phyloP scores from a whole-genome alignment of 208 protist genomes.

The Naegleria gruberi region DNA sequence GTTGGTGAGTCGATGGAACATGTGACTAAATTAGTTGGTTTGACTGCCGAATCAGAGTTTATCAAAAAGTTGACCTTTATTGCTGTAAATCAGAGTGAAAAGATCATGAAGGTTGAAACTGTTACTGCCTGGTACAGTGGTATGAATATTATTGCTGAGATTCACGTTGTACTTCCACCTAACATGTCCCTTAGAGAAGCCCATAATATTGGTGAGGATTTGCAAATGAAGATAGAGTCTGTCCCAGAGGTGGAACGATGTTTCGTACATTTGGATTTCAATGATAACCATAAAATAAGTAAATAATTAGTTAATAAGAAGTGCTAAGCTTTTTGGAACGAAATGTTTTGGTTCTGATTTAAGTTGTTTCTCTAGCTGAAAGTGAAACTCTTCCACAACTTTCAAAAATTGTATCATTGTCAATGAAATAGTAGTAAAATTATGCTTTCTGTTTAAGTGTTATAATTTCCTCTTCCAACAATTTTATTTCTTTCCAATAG shows the following conservation, averaged over 20 bases:
- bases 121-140: constrained; percentile 43
- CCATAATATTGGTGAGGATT: constrained; percentile 54
- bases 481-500: too few species aligned
- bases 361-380: too few species aligned
- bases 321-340: too few species aligned
- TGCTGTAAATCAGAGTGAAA: constrained; percentile 38
- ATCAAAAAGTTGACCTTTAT: constrained; percentile 42
- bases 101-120: constrained; percentile 44
- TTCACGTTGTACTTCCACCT: constrained; percentile 47
- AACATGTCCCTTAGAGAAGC: constrained; percentile 42
- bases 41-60: constrained; percentile 33
- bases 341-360: too few species aligned
- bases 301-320: neutral
- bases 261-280: constrained; percentile 21
- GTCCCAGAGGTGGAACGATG: constrained; percentile 18
- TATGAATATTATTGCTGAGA: constrained; percentile 38
- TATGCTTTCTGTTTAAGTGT: too few species aligned
- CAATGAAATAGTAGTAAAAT: too few species aligned
- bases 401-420: too few species aligned
- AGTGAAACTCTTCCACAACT: too few species aligned
- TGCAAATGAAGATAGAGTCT: constrained; percentile 28
- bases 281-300: neutral
- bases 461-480: too few species aligned
- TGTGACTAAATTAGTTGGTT: constrained; percentile 37
- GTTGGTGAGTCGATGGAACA: constrained; percentile 28